These are phyloP conservation scores for Yamadazyma mexicana DNA, from an alignment of 1,139 yeast genomes.

Conservation along the genomic window DNA sequence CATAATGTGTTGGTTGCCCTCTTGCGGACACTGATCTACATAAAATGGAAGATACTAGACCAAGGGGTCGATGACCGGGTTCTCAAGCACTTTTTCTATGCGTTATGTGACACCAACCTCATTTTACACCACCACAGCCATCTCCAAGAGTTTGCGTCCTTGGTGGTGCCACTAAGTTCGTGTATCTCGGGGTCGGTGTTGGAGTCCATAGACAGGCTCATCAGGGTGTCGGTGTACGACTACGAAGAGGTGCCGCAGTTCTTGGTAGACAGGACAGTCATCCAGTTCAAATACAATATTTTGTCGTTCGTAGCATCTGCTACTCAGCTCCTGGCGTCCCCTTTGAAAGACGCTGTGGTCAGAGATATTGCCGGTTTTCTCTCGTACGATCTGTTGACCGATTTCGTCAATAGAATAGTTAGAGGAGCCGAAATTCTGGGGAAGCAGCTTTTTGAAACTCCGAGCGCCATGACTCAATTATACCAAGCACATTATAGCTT, in stretches of 20 bases:
- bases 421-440: not conserved
- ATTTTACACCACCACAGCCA: constrained; percentile 10
- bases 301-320: not conserved
- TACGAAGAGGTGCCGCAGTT: not conserved
- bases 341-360: not conserved
- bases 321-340: not conserved
- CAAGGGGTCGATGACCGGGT: not conserved
- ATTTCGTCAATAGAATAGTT: constrained; percentile 1
- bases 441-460: not conserved
- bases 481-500: constrained; percentile 14
- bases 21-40: constrained; percentile 7
- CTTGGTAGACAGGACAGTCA: constrained; percentile 1
- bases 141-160: not conserved
- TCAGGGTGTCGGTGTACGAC: constrained; percentile 1
- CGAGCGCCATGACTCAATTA: constrained; percentile 1
- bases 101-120: constrained; percentile 20
- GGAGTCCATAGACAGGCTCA: not conserved
- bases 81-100: constrained; percentile 12
- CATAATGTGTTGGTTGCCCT: constrained; percentile 7
- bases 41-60: constrained; percentile 5
- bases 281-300: constrained; percentile 3
- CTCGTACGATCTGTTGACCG: not conserved
- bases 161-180: not conserved
- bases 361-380: constrained; percentile 1
- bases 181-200: not conserved